Evolutionary conservation across 495 filamentous ascomycete genomes (phyloP).

Genomic region (Cenococcum geophilum): DNA sequence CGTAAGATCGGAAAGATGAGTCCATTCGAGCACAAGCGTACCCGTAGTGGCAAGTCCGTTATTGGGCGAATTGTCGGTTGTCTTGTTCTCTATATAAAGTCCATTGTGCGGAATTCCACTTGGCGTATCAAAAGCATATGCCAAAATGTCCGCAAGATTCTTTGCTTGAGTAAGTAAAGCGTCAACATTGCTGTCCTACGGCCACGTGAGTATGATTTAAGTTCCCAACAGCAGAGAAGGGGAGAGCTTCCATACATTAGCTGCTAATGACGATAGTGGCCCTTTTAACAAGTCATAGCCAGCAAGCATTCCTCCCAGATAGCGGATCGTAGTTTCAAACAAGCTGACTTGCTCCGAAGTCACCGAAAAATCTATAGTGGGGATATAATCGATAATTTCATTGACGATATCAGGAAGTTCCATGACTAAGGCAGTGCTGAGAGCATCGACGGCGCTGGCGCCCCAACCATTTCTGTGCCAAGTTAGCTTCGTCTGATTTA

Average conservation of each 20-base stretch:
- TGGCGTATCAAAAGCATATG: conserved; percentile 70
- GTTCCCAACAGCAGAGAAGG: not conserved
- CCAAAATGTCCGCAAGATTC: conserved; percentile 64
- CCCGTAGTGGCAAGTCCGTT: conserved; percentile 37
- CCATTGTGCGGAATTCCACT: conserved; percentile 73
- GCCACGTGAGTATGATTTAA: conserved; percentile 32
- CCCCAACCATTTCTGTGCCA: conserved; percentile 73
- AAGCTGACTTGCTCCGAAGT: conserved; percentile 59
- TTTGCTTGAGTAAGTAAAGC: conserved; percentile 60
- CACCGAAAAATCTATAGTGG: conserved; percentile 59
- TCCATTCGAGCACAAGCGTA: conserved; percentile 71
- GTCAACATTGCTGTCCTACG: conserved; percentile 42
- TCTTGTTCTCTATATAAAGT: conserved; percentile 46
- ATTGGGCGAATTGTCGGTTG: conserved; percentile 32
- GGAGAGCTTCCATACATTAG: conserved; percentile 25
- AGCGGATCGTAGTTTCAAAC: conserved; percentile 89
- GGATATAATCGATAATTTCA: conserved; percentile 63
- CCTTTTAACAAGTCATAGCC: conserved; percentile 77
- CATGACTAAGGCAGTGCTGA: conserved; percentile 79
- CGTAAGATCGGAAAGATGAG: conserved; percentile 70
- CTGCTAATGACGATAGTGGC: conserved; percentile 51
- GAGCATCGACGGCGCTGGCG: conserved; percentile 73
- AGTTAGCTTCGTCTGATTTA: conserved; percentile 14
- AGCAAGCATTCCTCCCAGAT: conserved; percentile 72
- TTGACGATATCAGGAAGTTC: conserved; percentile 58